Evolutionary conservation across 768 basidiomycete species (phyloP), one percentile per base, ranked within the genome.

Genomic region (Collybia nuda): DNA sequence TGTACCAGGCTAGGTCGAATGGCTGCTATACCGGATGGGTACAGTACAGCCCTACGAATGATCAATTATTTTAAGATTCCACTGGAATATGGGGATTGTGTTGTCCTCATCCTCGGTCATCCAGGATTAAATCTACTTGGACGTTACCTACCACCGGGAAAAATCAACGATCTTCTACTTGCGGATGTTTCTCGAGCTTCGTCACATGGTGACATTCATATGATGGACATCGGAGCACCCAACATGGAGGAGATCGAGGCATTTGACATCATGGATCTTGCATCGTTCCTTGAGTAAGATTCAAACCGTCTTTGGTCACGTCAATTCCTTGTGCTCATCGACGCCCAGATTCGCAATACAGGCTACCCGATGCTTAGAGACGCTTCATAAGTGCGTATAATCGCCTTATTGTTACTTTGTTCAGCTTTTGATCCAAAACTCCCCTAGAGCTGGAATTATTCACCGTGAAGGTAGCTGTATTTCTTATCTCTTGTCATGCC

Each of bases 201-300:
- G 2, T 69, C 72, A 0, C 76, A 79, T 54, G 74, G 68, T 6
- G 85, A 84, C 54, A 63, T 74, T 12, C 74, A 74, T 55, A 80
- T 82, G 77, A 69, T 65, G 62, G 76, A 69, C 5, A 64, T 71
- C 12, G 76, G 78, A 48, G 79, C 80, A 45, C 62, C 68, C 2
- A 72, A 75, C 43, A 50, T 71, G 40, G 62, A 81, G 47, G 81
- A 79, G 48, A 72, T 79, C 66, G 83, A 81, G 55, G 75, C 72
- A 6, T 80, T 81, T 44, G 85, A 86, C 59, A 79, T 86, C 44
- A 88, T 90, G 84, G 88, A 90, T 62, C 69, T 90, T 15, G 86
- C 86, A 12, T 80, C 85, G 0, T 90, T 88, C 65, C 72, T 90
- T 2, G 86, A 90, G 85, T 86, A 56, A 50, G 80, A 55, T 12